Conservation (phyloP, 345 rosid species). For the Gossypium thurberi region DNA sequence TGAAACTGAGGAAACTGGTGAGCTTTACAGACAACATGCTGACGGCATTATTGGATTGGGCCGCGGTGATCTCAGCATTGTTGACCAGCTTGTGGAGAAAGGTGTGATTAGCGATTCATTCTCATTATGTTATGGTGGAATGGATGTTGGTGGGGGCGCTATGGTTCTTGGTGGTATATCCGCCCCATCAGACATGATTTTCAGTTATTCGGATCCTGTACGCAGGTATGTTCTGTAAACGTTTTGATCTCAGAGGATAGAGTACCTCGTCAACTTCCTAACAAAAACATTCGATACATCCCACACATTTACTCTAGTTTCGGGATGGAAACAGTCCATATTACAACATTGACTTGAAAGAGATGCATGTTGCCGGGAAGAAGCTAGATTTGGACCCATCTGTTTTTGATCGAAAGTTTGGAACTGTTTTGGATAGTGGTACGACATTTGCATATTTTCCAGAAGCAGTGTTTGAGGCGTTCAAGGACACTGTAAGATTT, state of each 20-base stretch:
- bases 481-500: slow-evolving; percentile 68
- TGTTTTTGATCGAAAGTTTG: slow-evolving; percentile 68
- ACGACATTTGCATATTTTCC: slow-evolving; percentile 92
- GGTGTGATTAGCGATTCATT: slow-evolving; percentile 78
- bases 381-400: slow-evolving; percentile 45
- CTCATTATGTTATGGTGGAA: slow-evolving; percentile 92
- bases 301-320: slow-evolving; percentile 95
- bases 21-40: slow-evolving; percentile 81
- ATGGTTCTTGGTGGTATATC: slow-evolving; percentile 85
- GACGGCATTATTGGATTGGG: slow-evolving; percentile 98
- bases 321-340: slow-evolving; percentile 99
- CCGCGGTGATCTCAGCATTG: slow-evolving; percentile 79
- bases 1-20: slow-evolving; percentile 83
- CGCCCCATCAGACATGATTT: slow-evolving; percentile 65
- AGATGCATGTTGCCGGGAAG: slow-evolving; percentile 87
- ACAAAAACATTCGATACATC: slow-evolving; percentile 54
- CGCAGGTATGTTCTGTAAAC: slow-evolving; percentile 66
- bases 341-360: slow-evolving; percentile 95
- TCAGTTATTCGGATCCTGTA: slow-evolving; percentile 52
- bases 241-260: slow-evolving; percentile 24
- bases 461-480: slow-evolving; percentile 61
- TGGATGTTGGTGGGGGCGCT: slow-evolving; percentile 86
- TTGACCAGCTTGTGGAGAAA: slow-evolving; percentile 85
- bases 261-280: slow-evolving; percentile 35
- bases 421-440: slow-evolving; percentile 83